Percentiles rank a stretch among this genome's conserved stretches.
Evolutionary conservation across 768 basidiomycete genomes (phyloP).

Genomic region (Asterophora parasitica): DNA sequence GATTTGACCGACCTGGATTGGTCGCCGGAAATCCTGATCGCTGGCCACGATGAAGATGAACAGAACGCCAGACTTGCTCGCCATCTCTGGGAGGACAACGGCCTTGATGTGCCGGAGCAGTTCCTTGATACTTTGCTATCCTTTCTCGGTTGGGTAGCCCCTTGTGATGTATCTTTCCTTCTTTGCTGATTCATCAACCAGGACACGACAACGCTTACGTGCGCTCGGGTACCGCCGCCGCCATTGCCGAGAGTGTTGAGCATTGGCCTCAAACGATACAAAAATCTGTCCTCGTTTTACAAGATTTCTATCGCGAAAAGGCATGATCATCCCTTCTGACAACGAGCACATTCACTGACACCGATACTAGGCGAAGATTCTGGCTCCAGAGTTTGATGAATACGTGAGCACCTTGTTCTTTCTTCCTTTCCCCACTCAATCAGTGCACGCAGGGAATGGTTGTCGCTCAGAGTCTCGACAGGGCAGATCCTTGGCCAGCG

Average conservation of each 20-base stretch:
- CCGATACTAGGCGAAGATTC: slow-evolving; percentile 63
- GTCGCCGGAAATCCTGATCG: slow-evolving; percentile 85
- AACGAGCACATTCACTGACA: neutral
- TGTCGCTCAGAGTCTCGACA: slow-evolving; percentile 79
- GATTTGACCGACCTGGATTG: slow-evolving; percentile 94
- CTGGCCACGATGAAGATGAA: slow-evolving; percentile 80
- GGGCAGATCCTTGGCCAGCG: slow-evolving; percentile 83
- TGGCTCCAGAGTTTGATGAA: slow-evolving; percentile 90
- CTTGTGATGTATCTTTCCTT: neutral
- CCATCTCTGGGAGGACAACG: slow-evolving; percentile 94
- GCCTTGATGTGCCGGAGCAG: slow-evolving; percentile 75
- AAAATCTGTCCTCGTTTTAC: slow-evolving; percentile 45
- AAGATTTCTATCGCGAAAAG: slow-evolving; percentile 82
- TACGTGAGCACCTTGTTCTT: slow-evolving; percentile 52
- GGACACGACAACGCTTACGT: slow-evolving; percentile 81
- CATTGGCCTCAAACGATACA: slow-evolving; percentile 60
- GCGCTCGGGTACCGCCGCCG: slow-evolving; percentile 61
- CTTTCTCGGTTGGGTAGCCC: slow-evolving; percentile 57
- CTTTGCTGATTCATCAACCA: slow-evolving; percentile 22
- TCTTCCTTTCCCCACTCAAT: neutral
- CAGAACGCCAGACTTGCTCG: slow-evolving; percentile 81
- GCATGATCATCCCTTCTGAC: slow-evolving; percentile 27
- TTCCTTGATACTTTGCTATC: slow-evolving; percentile 53
- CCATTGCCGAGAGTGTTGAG: slow-evolving; percentile 73
- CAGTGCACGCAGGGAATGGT: slow-evolving; percentile 74